These are phyloP conservation scores for Blastocrithidia nonstop DNA, from an alignment of 208 protist genomes.

Conservation along the genomic window DNA sequence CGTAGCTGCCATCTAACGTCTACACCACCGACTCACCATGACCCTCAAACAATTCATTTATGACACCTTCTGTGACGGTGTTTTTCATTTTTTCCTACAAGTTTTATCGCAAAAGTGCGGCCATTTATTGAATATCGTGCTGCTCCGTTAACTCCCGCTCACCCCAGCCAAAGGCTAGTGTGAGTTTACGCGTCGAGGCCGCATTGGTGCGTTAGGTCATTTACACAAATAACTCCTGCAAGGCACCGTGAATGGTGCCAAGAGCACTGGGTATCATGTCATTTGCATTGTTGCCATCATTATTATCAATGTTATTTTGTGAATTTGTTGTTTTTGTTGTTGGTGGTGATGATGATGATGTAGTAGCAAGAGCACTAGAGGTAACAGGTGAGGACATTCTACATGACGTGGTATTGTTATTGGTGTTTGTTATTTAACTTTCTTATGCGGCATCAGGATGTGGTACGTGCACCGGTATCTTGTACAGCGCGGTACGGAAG, in stretches of 20 bases:
- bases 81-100: conserved; percentile 84
- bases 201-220: conserved; percentile 65
- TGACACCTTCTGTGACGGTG: conserved; percentile 64
- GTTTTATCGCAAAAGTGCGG: conserved; percentile 69
- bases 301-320: too few species aligned
- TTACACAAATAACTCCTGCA: conserved; percentile 76
- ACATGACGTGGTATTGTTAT: too few species aligned
- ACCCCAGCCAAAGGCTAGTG: conserved; percentile 81
- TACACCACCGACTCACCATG: conserved; percentile 62
- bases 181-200: conserved; percentile 64
- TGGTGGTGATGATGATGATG: too few species aligned
- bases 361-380: too few species aligned
- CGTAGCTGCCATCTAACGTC: conserved; percentile 65
- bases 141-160: conserved; percentile 64
- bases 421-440: too few species aligned
- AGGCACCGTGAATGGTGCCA: conserved; percentile 34
- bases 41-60: conserved; percentile 78
- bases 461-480: too few species aligned
- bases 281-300: too few species aligned
- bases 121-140: conserved; percentile 88
- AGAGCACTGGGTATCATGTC: too few species aligned
- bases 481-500: conserved; percentile 77
- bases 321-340: conserved; percentile 13
- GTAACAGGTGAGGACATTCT: too few species aligned
- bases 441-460: too few species aligned